Evolutionary conservation across 1,284 basidiomycete species (phyloP).

Genomic region (Ustilago lituana): DNA sequence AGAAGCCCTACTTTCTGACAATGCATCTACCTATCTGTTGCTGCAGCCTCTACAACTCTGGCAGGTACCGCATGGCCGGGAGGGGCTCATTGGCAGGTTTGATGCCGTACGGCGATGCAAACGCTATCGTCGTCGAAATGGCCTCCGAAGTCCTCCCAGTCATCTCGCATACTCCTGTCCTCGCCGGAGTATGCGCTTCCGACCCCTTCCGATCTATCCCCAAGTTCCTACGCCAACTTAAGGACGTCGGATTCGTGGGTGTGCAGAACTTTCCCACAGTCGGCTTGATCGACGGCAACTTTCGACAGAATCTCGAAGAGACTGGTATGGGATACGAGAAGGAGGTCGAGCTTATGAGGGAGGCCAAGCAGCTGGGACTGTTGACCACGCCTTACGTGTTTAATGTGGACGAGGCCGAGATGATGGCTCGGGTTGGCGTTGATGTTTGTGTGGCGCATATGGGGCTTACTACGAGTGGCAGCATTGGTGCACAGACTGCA

Average conservation of each 20-base stretch:
- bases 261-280: slow-evolving; percentile 51
- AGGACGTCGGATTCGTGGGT: slow-evolving; percentile 40
- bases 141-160: slow-evolving; percentile 40
- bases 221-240: slow-evolving; percentile 43
- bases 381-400: slow-evolving; percentile 47
- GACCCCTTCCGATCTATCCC: slow-evolving; percentile 46
- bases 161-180: slow-evolving; percentile 41
- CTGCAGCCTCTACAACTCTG: slow-evolving; percentile 41
- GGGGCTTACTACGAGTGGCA: slow-evolving; percentile 41
- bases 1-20: too few relatives aligned
- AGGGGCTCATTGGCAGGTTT: slow-evolving; percentile 39
- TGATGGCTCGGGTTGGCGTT: slow-evolving; percentile 36
- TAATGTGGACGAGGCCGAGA: slow-evolving; percentile 34
- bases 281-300: slow-evolving; percentile 47
- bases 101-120: slow-evolving; percentile 51
- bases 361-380: slow-evolving; percentile 34
- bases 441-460: slow-evolving; percentile 45
- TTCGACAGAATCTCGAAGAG: slow-evolving; percentile 46
- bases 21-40: neutral
- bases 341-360: slow-evolving; percentile 39
- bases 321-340: slow-evolving; percentile 47
- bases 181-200: slow-evolving; percentile 42
- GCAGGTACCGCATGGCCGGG: slow-evolving; percentile 45
- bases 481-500: slow-evolving; percentile 40
- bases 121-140: slow-evolving; percentile 46